A percentile compares a stretch with the other conserved stretches of the same genome.
Conservation (phyloP, 106 monocot species). For the Gastrodia elata region DNA sequence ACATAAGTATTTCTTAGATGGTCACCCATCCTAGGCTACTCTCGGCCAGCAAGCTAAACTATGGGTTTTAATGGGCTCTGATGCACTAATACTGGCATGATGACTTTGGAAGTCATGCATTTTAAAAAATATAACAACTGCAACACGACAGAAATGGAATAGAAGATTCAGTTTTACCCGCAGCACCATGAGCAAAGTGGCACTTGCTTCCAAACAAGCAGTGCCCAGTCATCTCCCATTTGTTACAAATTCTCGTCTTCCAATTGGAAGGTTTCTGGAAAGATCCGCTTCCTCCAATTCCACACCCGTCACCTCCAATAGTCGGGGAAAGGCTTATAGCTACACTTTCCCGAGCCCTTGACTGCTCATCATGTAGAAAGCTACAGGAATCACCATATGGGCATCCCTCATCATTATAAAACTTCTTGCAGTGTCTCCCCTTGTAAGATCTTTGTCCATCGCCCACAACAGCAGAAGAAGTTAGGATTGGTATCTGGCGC, state of each 20-base stretch:
- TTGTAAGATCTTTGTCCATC: constrained; percentile 74
- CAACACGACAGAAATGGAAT: background rate
- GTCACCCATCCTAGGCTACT: no score
- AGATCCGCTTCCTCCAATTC: constrained; percentile 10
- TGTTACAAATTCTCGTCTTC: constrained; percentile 98
- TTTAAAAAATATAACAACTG: background rate
- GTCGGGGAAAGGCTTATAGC: constrained; percentile 72
- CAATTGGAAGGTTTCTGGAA: constrained; percentile 87
- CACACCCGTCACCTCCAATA: constrained; percentile 31
- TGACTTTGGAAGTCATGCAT: background rate
- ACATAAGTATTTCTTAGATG: no score
- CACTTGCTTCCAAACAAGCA: constrained; percentile 96
- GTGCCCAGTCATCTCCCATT: constrained; percentile 97
- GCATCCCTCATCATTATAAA: constrained; percentile 87
- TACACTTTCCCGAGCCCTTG: constrained; percentile 78
- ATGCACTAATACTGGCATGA: no score
- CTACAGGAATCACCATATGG: constrained; percentile 84
- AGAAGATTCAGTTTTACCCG: constrained; percentile 30
- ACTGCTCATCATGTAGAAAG: constrained; percentile 89
- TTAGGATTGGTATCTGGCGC: constrained; percentile 71
- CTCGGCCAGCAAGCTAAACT: no score
- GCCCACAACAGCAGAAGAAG: constrained; percentile 19
- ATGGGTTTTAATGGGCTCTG: no score
- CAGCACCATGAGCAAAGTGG: constrained; percentile 91
- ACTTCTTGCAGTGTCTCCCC: constrained; percentile 88